These are phyloP conservation scores for Galeopsis tetrahit DNA, from an alignment of 257 asterid genomes.

Conservation along the genomic window DNA sequence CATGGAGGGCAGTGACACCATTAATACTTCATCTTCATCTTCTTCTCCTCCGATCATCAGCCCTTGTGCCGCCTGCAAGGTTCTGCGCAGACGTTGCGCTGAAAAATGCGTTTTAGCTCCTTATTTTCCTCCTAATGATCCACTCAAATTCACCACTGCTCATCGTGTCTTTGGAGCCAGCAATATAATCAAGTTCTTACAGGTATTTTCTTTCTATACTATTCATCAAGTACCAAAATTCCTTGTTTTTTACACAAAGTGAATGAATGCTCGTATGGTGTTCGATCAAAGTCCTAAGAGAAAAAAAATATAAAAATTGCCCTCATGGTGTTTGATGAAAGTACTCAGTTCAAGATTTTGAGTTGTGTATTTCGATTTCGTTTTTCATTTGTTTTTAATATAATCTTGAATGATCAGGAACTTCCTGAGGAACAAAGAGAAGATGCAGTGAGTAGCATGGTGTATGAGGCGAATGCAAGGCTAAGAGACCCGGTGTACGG, in stretches of 20 bases:
- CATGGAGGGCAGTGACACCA: conserved; percentile 38
- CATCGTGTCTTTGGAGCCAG: conserved; percentile 92
- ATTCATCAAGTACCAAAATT: neutral
- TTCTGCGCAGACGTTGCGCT: conserved; percentile 68
- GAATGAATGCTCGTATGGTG: neutral
- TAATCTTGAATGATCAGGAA: conserved; percentile 46
- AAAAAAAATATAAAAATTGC: neutral
- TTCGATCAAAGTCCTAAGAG: neutral
- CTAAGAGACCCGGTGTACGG: conserved; percentile 82
- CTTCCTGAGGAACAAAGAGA: conserved; percentile 70
- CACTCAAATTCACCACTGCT: conserved; percentile 77
- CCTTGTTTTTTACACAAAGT: neutral
- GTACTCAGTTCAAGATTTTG: neutral
- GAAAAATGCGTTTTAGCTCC: conserved; percentile 84
- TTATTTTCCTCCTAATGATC: conserved; percentile 78
- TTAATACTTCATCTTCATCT: conserved; percentile 25
- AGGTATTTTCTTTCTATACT: conserved; percentile 41
- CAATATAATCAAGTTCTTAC: conserved; percentile 75
- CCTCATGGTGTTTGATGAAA: conserved; percentile 12
- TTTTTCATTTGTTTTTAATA: too few relatives aligned
- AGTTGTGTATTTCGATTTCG: neutral
- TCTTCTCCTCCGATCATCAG: conserved; percentile 36
- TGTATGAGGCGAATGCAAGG: conserved; percentile 82
- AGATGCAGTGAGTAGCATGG: conserved; percentile 88
- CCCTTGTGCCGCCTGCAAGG: conserved; percentile 89